Conservation (phyloP, 495 filamentous ascomycete species). For the Penicillium bovifimosum region DNA sequence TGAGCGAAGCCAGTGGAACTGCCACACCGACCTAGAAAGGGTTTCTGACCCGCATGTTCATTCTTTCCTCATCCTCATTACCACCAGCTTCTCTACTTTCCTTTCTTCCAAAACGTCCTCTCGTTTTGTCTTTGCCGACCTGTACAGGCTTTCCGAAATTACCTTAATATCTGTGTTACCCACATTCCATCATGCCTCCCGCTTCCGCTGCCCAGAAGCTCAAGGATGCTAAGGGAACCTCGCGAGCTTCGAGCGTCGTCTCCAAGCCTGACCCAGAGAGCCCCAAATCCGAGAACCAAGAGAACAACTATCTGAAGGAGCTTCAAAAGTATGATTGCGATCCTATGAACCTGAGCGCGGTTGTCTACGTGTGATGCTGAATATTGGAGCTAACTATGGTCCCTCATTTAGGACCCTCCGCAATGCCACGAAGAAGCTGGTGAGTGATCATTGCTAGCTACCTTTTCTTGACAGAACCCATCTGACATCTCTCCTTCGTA, state of each 20-base stretch:
- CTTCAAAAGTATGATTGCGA: constrained; percentile 66
- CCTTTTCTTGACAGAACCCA: neutral
- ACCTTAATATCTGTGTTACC: constrained; percentile 22
- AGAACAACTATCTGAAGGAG: constrained; percentile 76
- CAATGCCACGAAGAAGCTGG: constrained; percentile 82
- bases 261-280: constrained; percentile 31
- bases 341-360: neutral
- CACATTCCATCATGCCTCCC: constrained; percentile 39
- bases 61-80: constrained; percentile 12
- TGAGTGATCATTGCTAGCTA: constrained; percentile 35
- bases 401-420: constrained; percentile 62
- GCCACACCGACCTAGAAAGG: constrained; percentile 27
- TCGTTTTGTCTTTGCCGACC: constrained; percentile 9
- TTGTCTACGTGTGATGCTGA: neutral
- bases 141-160: constrained; percentile 12
- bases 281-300: constrained; percentile 50
- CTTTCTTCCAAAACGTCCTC: constrained; percentile 7
- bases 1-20: constrained; percentile 6
- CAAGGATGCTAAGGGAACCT: constrained; percentile 32
- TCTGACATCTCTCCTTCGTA: neutral
- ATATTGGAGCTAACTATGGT: constrained; percentile 7
- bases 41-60: constrained; percentile 36
- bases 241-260: constrained; percentile 24
- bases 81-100: neutral
- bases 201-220: constrained; percentile 37